Evolutionary conservation across 306 rosid genomes (phyloP).

Genomic region (Trichosanthes cucumerina): DNA sequence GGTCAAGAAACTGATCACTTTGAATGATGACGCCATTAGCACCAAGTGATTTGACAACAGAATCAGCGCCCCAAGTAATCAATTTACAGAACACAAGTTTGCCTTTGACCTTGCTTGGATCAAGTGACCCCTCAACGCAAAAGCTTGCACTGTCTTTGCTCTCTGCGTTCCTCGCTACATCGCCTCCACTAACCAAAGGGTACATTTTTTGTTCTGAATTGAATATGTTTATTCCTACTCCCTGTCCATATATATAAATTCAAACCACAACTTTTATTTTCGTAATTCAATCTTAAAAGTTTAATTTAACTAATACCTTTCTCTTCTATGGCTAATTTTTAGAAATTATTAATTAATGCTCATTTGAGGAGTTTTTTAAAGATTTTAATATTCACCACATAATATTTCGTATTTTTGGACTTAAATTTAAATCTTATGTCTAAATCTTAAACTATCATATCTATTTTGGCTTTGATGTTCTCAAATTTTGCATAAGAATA

Average conservation of each 20-base stretch:
- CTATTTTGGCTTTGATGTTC: neutral
- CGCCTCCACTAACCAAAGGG: constrained; percentile 53
- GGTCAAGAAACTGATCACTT: constrained; percentile 33
- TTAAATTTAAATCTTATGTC: neutral
- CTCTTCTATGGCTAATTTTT: too few species aligned
- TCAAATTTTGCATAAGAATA: neutral
- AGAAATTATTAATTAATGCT: neutral
- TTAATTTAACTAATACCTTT: too few species aligned
- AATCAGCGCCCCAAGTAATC: constrained; percentile 40
- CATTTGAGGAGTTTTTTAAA: neutral
- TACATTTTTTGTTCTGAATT: constrained; percentile 32
- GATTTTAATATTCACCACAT: neutral
- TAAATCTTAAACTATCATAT: too few species aligned
- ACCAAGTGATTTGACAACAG: constrained; percentile 51
- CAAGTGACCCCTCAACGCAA: constrained; percentile 33
- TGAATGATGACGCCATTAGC: constrained; percentile 56
- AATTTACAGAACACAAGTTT: constrained; percentile 47
- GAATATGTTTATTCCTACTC: constrained; percentile 54
- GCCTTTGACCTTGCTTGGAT: constrained; percentile 54
- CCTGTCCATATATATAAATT: constrained; percentile 29
- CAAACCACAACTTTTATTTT: too few species aligned
- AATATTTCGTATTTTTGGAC: neutral
- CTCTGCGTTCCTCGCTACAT: constrained; percentile 34
- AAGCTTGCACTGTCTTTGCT: constrained; percentile 38
- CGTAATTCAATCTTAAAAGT: too few species aligned